Percentiles rank a stretch among this genome's conserved stretches.
Evolutionary conservation across 257 asterid genomes (phyloP).

Genomic region (Capsicum baccatum): DNA sequence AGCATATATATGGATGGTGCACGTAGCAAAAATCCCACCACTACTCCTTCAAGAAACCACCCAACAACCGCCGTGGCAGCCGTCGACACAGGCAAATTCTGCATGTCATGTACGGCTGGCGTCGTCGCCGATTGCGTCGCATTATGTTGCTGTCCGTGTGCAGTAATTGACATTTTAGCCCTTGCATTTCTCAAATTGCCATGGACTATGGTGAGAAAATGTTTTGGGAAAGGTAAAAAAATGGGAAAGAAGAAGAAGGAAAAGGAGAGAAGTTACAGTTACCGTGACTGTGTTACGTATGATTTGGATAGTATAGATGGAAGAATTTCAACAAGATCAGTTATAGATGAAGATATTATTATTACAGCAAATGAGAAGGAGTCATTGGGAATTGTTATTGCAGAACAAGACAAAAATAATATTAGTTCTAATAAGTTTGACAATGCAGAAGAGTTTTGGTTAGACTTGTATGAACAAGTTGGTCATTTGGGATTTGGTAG

Average conservation of each 20-base stretch:
- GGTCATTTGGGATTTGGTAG: conserved; percentile 93
- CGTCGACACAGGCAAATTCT: conserved; percentile 63
- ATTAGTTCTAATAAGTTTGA: conserved; percentile 55
- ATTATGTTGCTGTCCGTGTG: conserved; percentile 93
- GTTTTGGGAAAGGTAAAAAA: conserved; percentile 34
- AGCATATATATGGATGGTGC: conserved; percentile 37
- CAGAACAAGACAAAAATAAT: conserved; percentile 37
- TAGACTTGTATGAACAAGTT: conserved; percentile 58
- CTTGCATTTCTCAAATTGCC: conserved; percentile 81
- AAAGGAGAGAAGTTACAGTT: conserved; percentile 32
- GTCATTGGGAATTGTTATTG: conserved; percentile 36
- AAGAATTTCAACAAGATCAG: conserved; percentile 26
- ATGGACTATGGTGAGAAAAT: conserved; percentile 72
- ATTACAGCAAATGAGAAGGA: conserved; percentile 24
- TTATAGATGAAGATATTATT: conserved; percentile 29
- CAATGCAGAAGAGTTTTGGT: conserved; percentile 59
- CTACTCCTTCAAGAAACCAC: conserved; percentile 23
- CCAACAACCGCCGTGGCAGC: conserved; percentile 30
- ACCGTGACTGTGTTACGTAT: conserved; percentile 38
- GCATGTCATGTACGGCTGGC: conserved; percentile 88
- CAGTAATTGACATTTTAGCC: conserved; percentile 68
- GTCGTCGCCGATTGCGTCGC: conserved; percentile 95
- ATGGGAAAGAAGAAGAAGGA: conserved; percentile 31
- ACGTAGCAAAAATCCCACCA: not conserved
- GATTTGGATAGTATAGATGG: conserved; percentile 42